phyloP scores from a whole-genome alignment of 2,329 filamentous ascomycete species.

The Penicillium sp. region DNA sequence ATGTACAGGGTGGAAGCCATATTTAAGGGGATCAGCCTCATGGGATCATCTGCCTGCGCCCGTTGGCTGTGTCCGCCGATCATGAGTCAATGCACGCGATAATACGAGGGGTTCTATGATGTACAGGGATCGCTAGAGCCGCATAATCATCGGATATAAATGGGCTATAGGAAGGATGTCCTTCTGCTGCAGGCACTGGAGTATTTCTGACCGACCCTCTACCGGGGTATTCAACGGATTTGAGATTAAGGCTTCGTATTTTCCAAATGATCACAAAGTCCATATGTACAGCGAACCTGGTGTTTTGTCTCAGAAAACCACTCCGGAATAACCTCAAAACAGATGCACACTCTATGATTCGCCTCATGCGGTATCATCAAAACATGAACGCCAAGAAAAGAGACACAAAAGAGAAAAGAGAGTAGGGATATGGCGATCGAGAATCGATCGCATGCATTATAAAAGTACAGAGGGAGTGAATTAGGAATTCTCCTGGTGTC shows the following conservation, averaged over 20 bases:
- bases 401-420: constrained; percentile 6
- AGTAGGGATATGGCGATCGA: constrained; percentile 12
- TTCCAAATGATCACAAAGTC: constrained; percentile 3
- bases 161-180: background rate
- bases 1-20: background rate
- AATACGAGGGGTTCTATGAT: background rate
- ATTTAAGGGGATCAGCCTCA: constrained; percentile 19
- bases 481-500: constrained; percentile 25
- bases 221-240: background rate
- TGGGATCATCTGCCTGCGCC: constrained; percentile 19
- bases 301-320: constrained; percentile 9
- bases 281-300: constrained; percentile 9
- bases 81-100: constrained; percentile 15
- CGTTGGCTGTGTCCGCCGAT: constrained; percentile 13
- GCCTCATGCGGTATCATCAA: constrained; percentile 23
- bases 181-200: background rate
- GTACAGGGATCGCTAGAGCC: background rate
- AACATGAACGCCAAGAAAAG: constrained; percentile 16
- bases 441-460: constrained; percentile 14
- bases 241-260: background rate
- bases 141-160: background rate
- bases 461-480: constrained; percentile 12
- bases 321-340: constrained; percentile 7
- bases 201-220: background rate
- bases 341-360: constrained; percentile 22